Conservation (phyloP, 257 asterid species). For the Salvia rosmarinus region DNA sequence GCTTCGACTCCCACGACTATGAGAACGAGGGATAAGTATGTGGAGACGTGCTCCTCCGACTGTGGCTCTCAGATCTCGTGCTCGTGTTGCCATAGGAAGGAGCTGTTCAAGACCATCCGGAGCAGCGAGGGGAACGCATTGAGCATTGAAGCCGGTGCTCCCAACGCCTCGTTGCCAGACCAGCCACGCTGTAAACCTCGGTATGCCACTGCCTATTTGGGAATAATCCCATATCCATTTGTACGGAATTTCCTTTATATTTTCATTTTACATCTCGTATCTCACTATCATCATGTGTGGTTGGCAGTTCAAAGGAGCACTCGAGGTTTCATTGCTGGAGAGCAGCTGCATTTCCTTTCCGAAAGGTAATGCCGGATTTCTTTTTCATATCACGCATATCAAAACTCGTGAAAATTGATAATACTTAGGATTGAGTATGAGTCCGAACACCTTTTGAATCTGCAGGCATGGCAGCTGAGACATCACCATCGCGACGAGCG, state of each 20-base stretch:
- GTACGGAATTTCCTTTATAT: too few species aligned
- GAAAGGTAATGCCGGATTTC: conserved; percentile 48
- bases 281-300: conserved; percentile 1
- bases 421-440: too few species aligned
- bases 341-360: conserved; percentile 53
- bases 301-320: conserved; percentile 37
- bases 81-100: not conserved
- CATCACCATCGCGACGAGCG: conserved; percentile 39
- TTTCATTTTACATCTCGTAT: not conserved
- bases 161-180: conserved; percentile 32
- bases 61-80: not conserved
- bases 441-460: too few species aligned
- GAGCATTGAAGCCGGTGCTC: conserved; percentile 30
- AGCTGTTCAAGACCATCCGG: not conserved
- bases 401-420: too few species aligned
- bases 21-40: conserved; percentile 8
- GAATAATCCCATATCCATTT: too few species aligned
- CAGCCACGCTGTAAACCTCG: conserved; percentile 35
- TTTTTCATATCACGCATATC: not conserved
- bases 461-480: conserved; percentile 59
- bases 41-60: conserved; percentile 13
- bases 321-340: conserved; percentile 58
- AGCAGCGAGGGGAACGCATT: not conserved
- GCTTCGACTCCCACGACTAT: not conserved
- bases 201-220: conserved; percentile 39